These are phyloP conservation scores for Sophora flavescens DNA, from an alignment of 306 rosid species.

Conservation along the genomic window DNA sequence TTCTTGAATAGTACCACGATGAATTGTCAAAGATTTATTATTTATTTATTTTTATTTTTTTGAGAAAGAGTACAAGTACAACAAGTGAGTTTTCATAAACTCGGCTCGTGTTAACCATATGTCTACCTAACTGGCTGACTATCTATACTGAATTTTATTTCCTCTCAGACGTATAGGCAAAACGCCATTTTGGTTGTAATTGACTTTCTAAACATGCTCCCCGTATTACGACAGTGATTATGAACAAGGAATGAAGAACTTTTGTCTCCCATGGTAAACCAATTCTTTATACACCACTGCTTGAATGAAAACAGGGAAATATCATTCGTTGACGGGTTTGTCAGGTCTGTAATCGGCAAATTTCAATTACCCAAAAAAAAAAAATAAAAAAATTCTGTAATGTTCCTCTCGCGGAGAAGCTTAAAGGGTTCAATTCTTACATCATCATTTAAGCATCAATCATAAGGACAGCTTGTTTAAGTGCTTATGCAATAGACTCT, in stretches of 20 bases:
- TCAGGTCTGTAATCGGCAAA: too few relatives aligned
- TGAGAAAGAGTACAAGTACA: neutral
- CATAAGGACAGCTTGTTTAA: too few relatives aligned
- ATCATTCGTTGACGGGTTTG: too few relatives aligned
- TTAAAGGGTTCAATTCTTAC: neutral
- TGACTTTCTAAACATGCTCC: slow-evolving; percentile 1
- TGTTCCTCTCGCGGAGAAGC: slow-evolving; percentile 12
- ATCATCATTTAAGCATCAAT: slow-evolving; percentile 8
- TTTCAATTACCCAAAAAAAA: too few relatives aligned
- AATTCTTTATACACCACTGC: too few relatives aligned
- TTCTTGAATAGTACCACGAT: neutral
- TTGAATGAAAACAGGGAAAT: too few relatives aligned
- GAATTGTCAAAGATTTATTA: neutral
- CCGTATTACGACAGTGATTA: neutral
- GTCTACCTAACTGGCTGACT: neutral
- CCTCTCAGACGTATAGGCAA: neutral
- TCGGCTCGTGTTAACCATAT: neutral
- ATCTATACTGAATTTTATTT: neutral
- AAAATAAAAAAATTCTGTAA: neutral
- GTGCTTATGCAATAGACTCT: too few relatives aligned
- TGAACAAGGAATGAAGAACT: too few relatives aligned
- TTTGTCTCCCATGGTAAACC: too few relatives aligned
- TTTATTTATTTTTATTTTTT: neutral
- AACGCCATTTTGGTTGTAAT: neutral
- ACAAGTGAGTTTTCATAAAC: neutral